These are phyloP conservation scores for Olyra latifolia DNA, from an alignment of 176 grass and related monocot genomes.

Conservation along the genomic window DNA sequence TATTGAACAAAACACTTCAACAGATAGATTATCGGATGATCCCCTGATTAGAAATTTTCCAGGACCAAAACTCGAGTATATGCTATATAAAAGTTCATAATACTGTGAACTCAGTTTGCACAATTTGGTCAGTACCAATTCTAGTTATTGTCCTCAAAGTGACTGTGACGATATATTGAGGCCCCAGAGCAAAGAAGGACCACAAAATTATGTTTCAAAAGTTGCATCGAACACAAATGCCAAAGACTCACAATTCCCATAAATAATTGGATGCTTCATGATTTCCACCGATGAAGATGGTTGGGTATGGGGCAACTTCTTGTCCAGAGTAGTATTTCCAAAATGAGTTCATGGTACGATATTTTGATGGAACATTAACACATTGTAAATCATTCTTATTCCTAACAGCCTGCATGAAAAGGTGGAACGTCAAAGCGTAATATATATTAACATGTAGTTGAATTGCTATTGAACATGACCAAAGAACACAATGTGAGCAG, in stretches of 20 bases:
- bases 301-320: slow-evolving; percentile 80
- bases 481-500: background rate
- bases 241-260: slow-evolving; percentile 85
- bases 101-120: slow-evolving; percentile 5
- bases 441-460: background rate
- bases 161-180: slow-evolving; percentile 1
- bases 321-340: slow-evolving; percentile 96
- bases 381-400: slow-evolving; percentile 67
- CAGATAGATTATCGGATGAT: background rate
- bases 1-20: background rate
- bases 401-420: slow-evolving; percentile 66
- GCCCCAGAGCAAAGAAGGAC: background rate
- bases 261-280: slow-evolving; percentile 96
- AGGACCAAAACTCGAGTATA: background rate
- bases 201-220: background rate
- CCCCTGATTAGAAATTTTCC: background rate
- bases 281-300: slow-evolving; percentile 85
- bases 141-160: background rate
- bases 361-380: slow-evolving; percentile 60
- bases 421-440: slow-evolving; percentile 4
- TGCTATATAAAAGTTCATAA: background rate
- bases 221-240: background rate
- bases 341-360: slow-evolving; percentile 68
- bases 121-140: background rate
- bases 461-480: background rate